These are phyloP conservation scores for Trifolium dubium DNA, from an alignment of 306 rosid genomes.

Conservation along the genomic window DNA sequence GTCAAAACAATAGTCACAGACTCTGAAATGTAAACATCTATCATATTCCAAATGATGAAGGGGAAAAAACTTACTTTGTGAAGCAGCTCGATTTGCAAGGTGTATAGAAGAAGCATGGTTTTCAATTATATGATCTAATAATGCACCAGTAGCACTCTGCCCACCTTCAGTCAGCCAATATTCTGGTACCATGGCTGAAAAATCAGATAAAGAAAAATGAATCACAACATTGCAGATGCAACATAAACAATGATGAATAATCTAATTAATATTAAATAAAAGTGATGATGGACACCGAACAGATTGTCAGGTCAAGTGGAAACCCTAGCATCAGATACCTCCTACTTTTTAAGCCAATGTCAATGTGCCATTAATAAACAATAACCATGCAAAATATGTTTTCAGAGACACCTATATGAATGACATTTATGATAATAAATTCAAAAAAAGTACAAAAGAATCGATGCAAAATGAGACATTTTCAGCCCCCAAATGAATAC, in stretches of 20 bases:
- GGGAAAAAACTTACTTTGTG: constrained; percentile 58
- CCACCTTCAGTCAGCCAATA: constrained; percentile 99
- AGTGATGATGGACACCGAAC: neutral
- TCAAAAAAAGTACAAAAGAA: constrained; percentile 7
- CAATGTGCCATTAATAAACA: constrained; percentile 16
- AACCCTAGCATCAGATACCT: constrained; percentile 24
- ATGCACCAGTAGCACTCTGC: constrained; percentile 99
- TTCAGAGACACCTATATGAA: constrained; percentile 17
- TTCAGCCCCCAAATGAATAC: constrained; percentile 26
- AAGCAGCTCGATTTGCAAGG: constrained; percentile 90
- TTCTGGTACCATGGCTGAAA: constrained; percentile 93
- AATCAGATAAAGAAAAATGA: constrained; percentile 37
- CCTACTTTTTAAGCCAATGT: constrained; percentile 15
- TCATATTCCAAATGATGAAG: constrained; percentile 30
- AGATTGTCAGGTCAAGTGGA: constrained; percentile 31
- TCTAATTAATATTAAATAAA: neutral
- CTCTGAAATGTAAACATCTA: neutral
- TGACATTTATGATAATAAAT: constrained; percentile 17
- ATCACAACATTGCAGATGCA: constrained; percentile 35
- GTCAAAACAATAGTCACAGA: constrained; percentile 4
- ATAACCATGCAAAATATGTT: neutral
- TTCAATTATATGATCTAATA: constrained; percentile 89
- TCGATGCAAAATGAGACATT: constrained; percentile 10
- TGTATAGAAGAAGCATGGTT: constrained; percentile 71
- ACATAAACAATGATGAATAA: constrained; percentile 34